phyloP scores from a whole-genome alignment of 2,329 filamentous ascomycete genomes.

The Pseudovirgaria hyperparasitica region DNA sequence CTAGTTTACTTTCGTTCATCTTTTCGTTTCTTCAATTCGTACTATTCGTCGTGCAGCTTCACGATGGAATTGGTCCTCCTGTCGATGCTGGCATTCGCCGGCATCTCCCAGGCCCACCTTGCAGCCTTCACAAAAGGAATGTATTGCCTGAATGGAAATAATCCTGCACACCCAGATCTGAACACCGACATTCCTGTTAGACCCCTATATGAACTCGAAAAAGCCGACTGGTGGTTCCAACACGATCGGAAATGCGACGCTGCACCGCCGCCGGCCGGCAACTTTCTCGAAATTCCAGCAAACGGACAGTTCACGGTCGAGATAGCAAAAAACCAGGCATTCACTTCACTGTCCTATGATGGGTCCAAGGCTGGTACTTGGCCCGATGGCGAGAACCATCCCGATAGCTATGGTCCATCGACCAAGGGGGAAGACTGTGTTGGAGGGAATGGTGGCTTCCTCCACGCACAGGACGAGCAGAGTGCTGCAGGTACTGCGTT shows the following conservation, averaged over 20 bases:
- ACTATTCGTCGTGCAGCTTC: too few species aligned
- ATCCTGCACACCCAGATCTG: constrained; percentile 18
- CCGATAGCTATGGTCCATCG: too few species aligned
- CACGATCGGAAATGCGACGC: constrained; percentile 34
- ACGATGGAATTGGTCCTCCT: too few species aligned
- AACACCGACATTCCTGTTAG: constrained; percentile 36
- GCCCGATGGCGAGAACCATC: constrained; percentile 35
- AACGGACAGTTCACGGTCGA: constrained; percentile 37
- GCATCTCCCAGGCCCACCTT: constrained; percentile 19
- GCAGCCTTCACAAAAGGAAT: constrained; percentile 28
- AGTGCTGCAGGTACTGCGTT: constrained; percentile 35
- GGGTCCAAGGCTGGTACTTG: constrained; percentile 28
- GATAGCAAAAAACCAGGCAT: constrained; percentile 37
- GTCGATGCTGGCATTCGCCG: constrained; percentile 5
- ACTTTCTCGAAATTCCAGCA: constrained; percentile 35
- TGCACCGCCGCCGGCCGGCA: constrained; percentile 22
- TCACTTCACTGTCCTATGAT: constrained; percentile 34
- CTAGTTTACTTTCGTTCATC: too few species aligned
- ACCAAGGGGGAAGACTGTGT: constrained; percentile 37
- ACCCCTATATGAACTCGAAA: constrained; percentile 33
- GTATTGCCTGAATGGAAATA: constrained; percentile 25
- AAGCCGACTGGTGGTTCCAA: constrained; percentile 40
- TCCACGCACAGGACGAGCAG: constrained; percentile 34
- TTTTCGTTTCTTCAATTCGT: too few species aligned
- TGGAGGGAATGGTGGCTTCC: constrained; percentile 29